A percentile compares a stretch with the other conserved stretches of the same genome.
Conservation (phyloP, 2,329 filamentous ascomycete species). For the Meredithiella fracta region DNA sequence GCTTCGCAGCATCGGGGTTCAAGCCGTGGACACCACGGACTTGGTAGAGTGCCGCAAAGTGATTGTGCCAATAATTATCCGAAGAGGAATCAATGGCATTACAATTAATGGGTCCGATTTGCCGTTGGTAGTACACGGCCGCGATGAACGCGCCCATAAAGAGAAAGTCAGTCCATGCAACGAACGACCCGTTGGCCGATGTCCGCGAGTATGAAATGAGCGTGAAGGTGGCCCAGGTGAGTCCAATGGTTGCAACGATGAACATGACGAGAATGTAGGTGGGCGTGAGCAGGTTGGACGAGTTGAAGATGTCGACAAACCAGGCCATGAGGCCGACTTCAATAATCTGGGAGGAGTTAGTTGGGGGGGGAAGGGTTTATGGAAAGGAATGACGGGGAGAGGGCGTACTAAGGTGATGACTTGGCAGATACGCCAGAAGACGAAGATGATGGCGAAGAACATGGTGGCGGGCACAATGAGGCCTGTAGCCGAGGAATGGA, state of each 20-base stretch:
- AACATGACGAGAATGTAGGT: conserved; percentile 49
- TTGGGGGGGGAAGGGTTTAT: not conserved
- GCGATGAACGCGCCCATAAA: conserved; percentile 50
- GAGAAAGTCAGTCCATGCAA: conserved; percentile 41
- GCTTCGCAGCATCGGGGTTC: conserved; percentile 47
- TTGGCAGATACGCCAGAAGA: conserved; percentile 44
- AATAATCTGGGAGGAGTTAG: conserved; percentile 33
- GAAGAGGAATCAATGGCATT: conserved; percentile 32
- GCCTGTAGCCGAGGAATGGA: not conserved
- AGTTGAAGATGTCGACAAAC: conserved; percentile 45
- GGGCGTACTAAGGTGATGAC: conserved; percentile 43
- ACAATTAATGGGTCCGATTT: conserved; percentile 51
- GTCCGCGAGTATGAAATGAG: conserved; percentile 51
- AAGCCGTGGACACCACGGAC: conserved; percentile 33
- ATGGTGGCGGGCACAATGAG: conserved; percentile 23
- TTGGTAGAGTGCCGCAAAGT: conserved; percentile 45
- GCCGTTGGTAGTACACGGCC: conserved; percentile 41
- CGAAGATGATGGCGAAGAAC: conserved; percentile 47
- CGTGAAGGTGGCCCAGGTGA: conserved; percentile 47
- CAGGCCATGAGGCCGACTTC: conserved; percentile 50
- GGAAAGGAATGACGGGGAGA: not conserved
- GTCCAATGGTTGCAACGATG: conserved; percentile 47
- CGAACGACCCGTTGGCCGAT: conserved; percentile 42
- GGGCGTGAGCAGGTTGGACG: conserved; percentile 41
- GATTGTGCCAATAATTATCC: conserved; percentile 33